Conservation (phyloP, 305 asterid genomes). For the Fraxinus ornus region DNA sequence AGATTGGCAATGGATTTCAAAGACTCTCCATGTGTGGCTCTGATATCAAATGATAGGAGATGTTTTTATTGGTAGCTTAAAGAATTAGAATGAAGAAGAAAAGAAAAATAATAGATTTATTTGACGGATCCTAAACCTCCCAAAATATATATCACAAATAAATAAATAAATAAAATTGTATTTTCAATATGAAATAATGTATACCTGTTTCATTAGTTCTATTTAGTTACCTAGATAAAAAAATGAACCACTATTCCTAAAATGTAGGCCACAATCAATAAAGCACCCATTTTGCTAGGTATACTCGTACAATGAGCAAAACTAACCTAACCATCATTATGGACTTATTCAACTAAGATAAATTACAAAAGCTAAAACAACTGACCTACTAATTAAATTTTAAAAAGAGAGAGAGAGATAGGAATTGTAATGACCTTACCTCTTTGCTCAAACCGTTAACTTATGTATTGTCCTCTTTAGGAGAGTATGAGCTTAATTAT, state of each 20-base stretch:
- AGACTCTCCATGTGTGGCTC: neutral
- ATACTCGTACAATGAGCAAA: neutral
- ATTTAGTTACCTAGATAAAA: neutral
- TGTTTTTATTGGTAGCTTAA: neutral
- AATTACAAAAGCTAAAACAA: neutral
- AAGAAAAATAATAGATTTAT: neutral
- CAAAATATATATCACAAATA: neutral
- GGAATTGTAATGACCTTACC: no score
- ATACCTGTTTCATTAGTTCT: neutral
- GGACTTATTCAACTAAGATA: neutral
- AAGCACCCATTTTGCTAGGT: neutral
- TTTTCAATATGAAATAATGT: neutral
- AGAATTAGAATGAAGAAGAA: neutral
- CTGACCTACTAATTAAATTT: neutral
- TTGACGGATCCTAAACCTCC: neutral
- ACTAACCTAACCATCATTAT: neutral
- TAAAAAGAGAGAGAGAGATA: no score
- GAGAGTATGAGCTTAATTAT: no score
- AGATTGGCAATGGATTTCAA: neutral
- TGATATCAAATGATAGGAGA: neutral
- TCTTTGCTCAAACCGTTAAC: no score
- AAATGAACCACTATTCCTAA: neutral
- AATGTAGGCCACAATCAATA: neutral
- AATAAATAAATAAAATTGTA: neutral
- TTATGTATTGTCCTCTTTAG: no score